Evolutionary conservation across 805 yeast species (phyloP), one percentile per base, ranked within the genome.

Genomic region (Sugiyamaella qingdaonensis): DNA sequence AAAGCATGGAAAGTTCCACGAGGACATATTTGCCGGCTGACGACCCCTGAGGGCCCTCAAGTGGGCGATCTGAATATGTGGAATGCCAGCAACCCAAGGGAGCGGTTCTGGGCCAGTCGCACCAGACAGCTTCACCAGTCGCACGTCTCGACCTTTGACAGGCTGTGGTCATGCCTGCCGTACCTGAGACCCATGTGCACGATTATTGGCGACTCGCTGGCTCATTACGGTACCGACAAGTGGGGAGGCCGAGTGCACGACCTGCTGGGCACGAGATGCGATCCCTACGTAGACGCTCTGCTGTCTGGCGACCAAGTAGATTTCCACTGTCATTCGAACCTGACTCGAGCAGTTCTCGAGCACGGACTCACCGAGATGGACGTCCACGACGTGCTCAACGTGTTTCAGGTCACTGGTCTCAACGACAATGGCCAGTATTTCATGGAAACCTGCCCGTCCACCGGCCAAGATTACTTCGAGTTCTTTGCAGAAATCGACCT

Each of bases 371-470:
- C 81, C 18, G 88, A 83, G 63, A 78, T 73, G 54, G 86, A 83
- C 60, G 84, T 83, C 35, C 88, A 83, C 61, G 87, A 83, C 59
- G 87, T 83, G 7, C 70, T 83, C 61, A 83, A 83, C 66, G 85
- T 83, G 34, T 83, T 83, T 69, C 88, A 82, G 65, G 80, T 82
- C 55, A 82, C 87, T 0, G 88, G 88, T 0, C 72, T 82, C 58
- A 80, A 81, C 58, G 84, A 80, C 56, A 70, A 79, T 58, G 87
- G 82, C 63, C 84, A 80, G 63, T 83, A 83, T 64, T 82, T 79
- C 64, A 82, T 82, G 87, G 86, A 81, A 62, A 78, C 87, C 1
- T 81, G 84, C 57, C 88, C 88, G 1, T 83, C 87, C 1, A 70
- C 75, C 34, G 67, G 71, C 42, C 79, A 75, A 11, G 88, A 83